These are phyloP conservation scores for Scutellaria minor DNA, from an alignment of 257 asterid species.

Conservation along the genomic window DNA sequence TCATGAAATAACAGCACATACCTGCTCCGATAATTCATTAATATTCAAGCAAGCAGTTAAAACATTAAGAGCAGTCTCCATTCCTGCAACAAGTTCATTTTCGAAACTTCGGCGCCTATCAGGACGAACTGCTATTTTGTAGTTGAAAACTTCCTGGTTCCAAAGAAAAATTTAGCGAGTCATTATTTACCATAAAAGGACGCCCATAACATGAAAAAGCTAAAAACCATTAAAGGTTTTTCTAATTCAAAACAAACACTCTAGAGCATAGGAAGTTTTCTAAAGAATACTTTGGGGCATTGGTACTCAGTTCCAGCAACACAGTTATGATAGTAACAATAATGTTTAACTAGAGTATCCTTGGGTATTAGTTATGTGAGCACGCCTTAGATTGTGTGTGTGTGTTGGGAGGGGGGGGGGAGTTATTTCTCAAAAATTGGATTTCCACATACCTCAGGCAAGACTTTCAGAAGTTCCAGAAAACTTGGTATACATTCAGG, in stretches of 20 bases:
- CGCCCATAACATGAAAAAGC: no score
- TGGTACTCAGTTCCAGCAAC: conserved; percentile 17
- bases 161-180: conserved; percentile 25
- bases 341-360: conserved; percentile 22
- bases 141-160: conserved; percentile 89
- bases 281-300: background rate
- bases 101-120: conserved; percentile 95
- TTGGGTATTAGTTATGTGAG: conserved; percentile 11
- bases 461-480: conserved; percentile 92
- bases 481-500: conserved; percentile 92
- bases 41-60: conserved; percentile 89
- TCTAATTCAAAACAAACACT: conserved; percentile 5
- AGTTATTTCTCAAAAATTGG: conserved; percentile 14
- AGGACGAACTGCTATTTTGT: conserved; percentile 96
- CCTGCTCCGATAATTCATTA: conserved; percentile 87
- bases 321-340: background rate
- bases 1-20: conserved; percentile 38
- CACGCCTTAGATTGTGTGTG: background rate
- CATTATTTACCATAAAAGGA: background rate
- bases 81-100: conserved; percentile 82
- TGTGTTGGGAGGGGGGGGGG: no score
- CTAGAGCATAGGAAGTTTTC: background rate
- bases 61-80: conserved; percentile 76
- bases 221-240: background rate
- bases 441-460: conserved; percentile 81